phyloP scores from a whole-genome alignment of 352 stramenopile species.

The Pythium insidiosum region DNA sequence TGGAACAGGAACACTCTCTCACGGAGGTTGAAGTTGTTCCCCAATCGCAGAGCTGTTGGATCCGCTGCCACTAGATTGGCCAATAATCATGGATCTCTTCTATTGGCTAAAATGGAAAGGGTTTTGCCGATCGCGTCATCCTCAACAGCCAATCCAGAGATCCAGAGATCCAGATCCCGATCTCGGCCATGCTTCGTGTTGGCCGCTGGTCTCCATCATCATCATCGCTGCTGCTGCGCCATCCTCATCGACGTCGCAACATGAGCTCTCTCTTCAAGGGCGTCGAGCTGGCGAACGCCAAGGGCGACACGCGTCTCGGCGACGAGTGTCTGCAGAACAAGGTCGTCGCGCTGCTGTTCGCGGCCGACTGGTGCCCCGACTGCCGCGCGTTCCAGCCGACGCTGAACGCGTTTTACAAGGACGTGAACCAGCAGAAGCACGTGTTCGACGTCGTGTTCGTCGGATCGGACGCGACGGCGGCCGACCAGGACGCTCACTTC shows the following conservation, averaged over 20 bases:
- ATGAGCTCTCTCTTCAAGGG: constrained; percentile 47
- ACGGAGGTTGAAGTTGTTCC: no score
- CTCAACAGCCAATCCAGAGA: no score
- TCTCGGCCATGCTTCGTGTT: no score
- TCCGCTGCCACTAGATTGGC: no score
- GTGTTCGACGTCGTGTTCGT: constrained; percentile 75
- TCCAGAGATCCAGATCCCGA: no score
- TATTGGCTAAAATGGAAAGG: no score
- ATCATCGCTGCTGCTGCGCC: no score
- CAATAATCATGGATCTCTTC: no score
- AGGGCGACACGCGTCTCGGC: constrained; percentile 30
- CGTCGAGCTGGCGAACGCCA: constrained; percentile 46
- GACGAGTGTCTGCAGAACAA: constrained; percentile 42
- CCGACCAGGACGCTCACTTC: constrained; percentile 56
- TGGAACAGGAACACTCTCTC: no score
- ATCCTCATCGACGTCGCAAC: constrained; percentile 1
- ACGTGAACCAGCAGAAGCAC: constrained; percentile 26
- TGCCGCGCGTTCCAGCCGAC: constrained; percentile 72
- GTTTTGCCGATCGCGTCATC: no score
- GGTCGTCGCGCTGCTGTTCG: constrained; percentile 70
- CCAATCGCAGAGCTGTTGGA: no score
- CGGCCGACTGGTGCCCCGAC: constrained; percentile 78
- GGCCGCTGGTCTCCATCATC: no score
- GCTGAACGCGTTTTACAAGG: constrained; percentile 67
- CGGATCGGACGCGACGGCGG: constrained; percentile 48